Base-by-base conservation (phyloP, 345 rosid species). In the Physaria fendleri region DNA sequence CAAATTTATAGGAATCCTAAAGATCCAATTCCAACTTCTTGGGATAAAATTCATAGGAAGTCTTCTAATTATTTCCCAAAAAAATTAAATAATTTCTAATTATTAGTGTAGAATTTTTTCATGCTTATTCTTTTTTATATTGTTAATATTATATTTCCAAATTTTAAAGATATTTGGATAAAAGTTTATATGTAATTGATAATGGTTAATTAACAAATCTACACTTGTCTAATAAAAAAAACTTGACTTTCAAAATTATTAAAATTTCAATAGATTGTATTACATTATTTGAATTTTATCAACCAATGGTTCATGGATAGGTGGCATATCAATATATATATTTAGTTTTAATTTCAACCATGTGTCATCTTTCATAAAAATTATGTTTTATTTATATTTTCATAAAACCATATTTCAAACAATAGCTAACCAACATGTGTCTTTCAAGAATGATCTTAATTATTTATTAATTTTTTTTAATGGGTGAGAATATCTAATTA, bases 1-100 rank as follows among this genome's bases (percentile, higher is more conserved):
- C 28, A 48, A 47, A 48, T 61, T 48, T 61, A 61, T 61, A 61
- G 43, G 66, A 25, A 47, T 35, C 37, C 17, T 25, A 24, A 16
- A 35, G 16, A 38, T 25, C n/a, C 16, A 39, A 23, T 56, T 25
- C 16, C 16, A 39, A 25, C 24, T 16, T 56, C 16, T 24, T 10
- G 12, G n/a, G 43, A 8, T 14, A 5, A 5, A 28, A 6, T 25
- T 1, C n/a, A n/a, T n/a, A n/a, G n/a, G n/a, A n/a, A n/a, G n/a
- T 55, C 1, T 7, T 60, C 35, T 15, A 14, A 7, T 34, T 23
- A 32, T n/a, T n/a, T n/a, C n/a, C n/a, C n/a, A n/a, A n/a, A n/a
- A n/a, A n/a, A n/a, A n/a, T n/a, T n/a, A n/a, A n/a, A n/a, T n/a
- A n/a, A n/a, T n/a, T n/a, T n/a, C n/a, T n/a, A n/a, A n/a, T n/a